phyloP scores from a whole-genome alignment of 2,329 filamentous ascomycete species.

The Fusarium coffeatum region DNA sequence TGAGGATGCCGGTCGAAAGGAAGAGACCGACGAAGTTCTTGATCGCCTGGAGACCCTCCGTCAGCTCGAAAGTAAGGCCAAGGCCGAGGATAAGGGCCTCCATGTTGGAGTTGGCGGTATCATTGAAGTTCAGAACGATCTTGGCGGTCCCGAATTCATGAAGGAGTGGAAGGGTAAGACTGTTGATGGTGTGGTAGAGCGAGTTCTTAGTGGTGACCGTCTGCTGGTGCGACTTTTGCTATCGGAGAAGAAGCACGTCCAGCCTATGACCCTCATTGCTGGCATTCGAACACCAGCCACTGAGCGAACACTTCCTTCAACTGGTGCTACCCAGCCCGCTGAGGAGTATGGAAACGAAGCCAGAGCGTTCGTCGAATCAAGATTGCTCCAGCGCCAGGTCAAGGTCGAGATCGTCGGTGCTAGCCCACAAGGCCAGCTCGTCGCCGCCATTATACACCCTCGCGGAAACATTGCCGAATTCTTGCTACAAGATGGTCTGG shows the following conservation, averaged over 20 bases:
- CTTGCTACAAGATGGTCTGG: constrained; percentile 87
- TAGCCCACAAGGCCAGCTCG: constrained; percentile 90
- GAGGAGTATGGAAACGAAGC: constrained; percentile 94
- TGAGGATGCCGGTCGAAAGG: constrained; percentile 92
- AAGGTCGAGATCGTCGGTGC: constrained; percentile 85
- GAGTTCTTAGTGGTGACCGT: constrained; percentile 90
- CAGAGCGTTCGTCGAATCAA: constrained; percentile 84
- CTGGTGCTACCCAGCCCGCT: constrained; percentile 82
- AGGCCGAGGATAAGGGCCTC: constrained; percentile 81
- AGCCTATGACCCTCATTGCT: constrained; percentile 89
- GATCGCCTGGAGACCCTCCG: constrained; percentile 82
- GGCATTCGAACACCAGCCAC: constrained; percentile 92
- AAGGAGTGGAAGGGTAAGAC: constrained; percentile 87
- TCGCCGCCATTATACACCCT: constrained; percentile 88
- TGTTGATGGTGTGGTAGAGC: constrained; percentile 88
- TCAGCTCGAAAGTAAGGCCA: constrained; percentile 80
- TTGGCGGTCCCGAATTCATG: constrained; percentile 82
- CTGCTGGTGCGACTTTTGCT: constrained; percentile 85
- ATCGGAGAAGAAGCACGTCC: constrained; percentile 84
- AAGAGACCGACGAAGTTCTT: constrained; percentile 81
- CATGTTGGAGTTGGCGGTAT: constrained; percentile 75
- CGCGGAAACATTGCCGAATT: constrained; percentile 93
- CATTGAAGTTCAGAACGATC: constrained; percentile 84
- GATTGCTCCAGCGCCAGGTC: constrained; percentile 87
- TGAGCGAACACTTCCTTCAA: constrained; percentile 81